Percentiles rank a stretch among this genome's conserved stretches.
Conservation (phyloP, 23 red algal genomes). For the Gracilaria caudata region DNA sequence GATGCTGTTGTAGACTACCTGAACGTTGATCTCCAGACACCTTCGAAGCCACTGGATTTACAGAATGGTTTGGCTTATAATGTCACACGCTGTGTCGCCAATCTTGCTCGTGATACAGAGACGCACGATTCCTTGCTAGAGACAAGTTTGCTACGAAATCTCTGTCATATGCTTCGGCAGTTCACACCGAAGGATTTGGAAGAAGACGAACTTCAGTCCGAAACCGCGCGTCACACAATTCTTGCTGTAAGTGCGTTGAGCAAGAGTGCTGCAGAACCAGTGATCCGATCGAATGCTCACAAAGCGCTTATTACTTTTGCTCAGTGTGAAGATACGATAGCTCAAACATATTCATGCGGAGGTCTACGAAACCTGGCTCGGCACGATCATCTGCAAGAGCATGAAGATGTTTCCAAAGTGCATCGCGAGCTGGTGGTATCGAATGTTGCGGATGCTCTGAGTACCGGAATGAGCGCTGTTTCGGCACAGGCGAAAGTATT, state of each 20-base stretch:
- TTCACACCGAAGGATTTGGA: conserved; percentile 6
- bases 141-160: conserved; percentile 27
- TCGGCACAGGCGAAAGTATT: conserved; percentile 44
- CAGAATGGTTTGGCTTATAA: conserved; percentile 50
- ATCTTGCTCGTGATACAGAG: conserved; percentile 50
- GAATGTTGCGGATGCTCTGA: conserved; percentile 47
- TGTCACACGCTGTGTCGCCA: conserved; percentile 61
- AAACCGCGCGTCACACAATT: conserved; percentile 45
- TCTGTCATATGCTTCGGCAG: conserved; percentile 31
- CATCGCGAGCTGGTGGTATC: conserved; percentile 68
- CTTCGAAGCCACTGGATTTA: conserved; percentile 26
- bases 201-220: conserved; percentile 25
- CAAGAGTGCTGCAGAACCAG: conserved; percentile 49
- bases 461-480: conserved; percentile 25
- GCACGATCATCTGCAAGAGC: conserved; percentile 4
- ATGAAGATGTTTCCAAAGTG: conserved; percentile 38
- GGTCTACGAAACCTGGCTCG: conserved; percentile 61
- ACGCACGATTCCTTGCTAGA: conserved; percentile 40
- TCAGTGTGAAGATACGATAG: conserved; percentile 33
- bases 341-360: conserved; percentile 65
- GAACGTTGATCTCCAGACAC: not conserved
- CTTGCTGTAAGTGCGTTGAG: conserved; percentile 52
- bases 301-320: conserved; percentile 38
- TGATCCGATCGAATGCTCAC: conserved; percentile 37
- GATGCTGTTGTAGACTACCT: conserved; percentile 40